A percentile compares a stretch with the other conserved stretches of the same genome.
Evolutionary conservation across 140 eudicot species (phyloP).

Genomic region (Ambrosia hybrid): DNA sequence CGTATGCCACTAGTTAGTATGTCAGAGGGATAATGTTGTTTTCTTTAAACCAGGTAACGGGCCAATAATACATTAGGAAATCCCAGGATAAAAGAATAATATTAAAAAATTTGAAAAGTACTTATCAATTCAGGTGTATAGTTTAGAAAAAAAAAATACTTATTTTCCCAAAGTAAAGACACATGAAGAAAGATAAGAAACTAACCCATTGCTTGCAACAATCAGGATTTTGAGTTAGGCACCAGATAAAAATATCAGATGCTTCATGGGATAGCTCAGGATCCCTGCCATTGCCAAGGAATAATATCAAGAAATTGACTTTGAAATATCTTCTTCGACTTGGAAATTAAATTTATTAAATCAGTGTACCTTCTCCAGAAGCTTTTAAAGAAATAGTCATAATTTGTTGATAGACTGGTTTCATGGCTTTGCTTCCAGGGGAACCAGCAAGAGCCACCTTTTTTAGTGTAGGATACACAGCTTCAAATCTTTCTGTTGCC

Average conservation of each 20-base stretch:
- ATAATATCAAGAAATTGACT: constrained; percentile 4
- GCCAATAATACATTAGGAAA: too few relatives aligned
- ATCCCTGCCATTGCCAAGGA: constrained; percentile 42
- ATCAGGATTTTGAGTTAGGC: constrained; percentile 68
- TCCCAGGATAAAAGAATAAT: too few relatives aligned
- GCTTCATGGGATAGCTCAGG: constrained; percentile 62
- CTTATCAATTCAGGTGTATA: too few relatives aligned
- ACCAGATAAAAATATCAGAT: constrained; percentile 61
- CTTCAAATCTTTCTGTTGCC: constrained; percentile 93
- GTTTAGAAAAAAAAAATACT: too few relatives aligned
- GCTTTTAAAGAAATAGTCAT: constrained; percentile 47
- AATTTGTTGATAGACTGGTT: constrained; percentile 75
- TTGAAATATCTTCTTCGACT: neutral
- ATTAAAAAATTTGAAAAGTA: too few relatives aligned
- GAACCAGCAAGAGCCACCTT: constrained; percentile 88
- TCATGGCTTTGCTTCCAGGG: constrained; percentile 88
- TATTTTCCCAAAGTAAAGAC: too few relatives aligned
- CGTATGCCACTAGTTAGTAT: too few relatives aligned
- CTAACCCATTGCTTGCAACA: constrained; percentile 85
- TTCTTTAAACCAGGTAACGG: too few relatives aligned
- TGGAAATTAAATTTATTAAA: neutral
- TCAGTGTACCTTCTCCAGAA: constrained; percentile 62
- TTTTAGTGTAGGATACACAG: constrained; percentile 66
- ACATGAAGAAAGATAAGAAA: neutral
- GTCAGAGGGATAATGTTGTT: too few relatives aligned